Percentiles rank a stretch among this genome's conserved stretches.
Evolutionary conservation across 805 yeast species (phyloP).

Genomic region (Debaryomyces hansenii): DNA sequence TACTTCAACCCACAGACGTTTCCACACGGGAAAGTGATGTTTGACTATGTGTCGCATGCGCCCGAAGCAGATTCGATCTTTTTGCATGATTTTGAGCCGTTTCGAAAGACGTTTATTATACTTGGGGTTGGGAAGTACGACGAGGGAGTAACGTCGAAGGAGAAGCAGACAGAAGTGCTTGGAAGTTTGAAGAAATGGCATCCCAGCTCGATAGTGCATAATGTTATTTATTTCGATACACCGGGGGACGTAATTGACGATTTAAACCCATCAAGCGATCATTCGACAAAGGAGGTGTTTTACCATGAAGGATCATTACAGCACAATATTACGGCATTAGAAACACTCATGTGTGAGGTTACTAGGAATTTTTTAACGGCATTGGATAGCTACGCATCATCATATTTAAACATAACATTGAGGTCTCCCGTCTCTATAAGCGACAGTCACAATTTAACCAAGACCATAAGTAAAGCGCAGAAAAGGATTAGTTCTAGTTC

Average conservation of each 20-base stretch:
- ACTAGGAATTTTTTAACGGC: constrained; percentile 61
- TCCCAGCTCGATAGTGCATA: constrained; percentile 57
- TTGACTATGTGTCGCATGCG: constrained; percentile 48
- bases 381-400: constrained; percentile 66
- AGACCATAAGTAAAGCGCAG: constrained; percentile 41
- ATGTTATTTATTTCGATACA: constrained; percentile 53
- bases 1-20: constrained; percentile 81
- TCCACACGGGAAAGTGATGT: constrained; percentile 74
- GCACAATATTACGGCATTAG: constrained; percentile 34
- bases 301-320: constrained; percentile 27
- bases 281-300: constrained; percentile 17
- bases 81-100: constrained; percentile 88
- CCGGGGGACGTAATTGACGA: constrained; percentile 21
- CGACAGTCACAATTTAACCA: constrained; percentile 45
- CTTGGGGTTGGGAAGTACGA: constrained; percentile 42
- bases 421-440: constrained; percentile 76
- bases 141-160: constrained; percentile 1
- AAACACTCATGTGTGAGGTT: constrained; percentile 73
- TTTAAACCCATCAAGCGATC: constrained; percentile 15
- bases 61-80: constrained; percentile 61
- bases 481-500: constrained; percentile 44
- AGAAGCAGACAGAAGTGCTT: constrained; percentile 9
- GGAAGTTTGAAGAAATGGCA: constrained; percentile 40
- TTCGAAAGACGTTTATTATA: constrained; percentile 70
- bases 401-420: constrained; percentile 76